Base-by-base conservation (phyloP, 1,284 basidiomycete species). In the Paramarasmius palmivorus region DNA sequence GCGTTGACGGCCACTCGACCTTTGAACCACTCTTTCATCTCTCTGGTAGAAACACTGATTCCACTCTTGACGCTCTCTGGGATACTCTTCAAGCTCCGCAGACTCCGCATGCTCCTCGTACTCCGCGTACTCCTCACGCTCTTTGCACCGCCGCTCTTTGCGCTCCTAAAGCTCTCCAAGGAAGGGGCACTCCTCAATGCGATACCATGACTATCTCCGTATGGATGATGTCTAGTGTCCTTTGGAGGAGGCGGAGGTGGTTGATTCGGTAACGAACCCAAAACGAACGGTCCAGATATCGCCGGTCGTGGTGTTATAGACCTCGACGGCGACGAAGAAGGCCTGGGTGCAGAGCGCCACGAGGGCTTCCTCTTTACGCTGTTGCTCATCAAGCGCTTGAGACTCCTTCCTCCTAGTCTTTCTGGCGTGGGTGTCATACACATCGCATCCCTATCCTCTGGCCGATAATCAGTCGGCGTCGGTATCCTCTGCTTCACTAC, bases 131-230 rank as follows among this genome's bases (percentile, higher is more conserved):
- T 32, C 12, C 29, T 32, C 7, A 32, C 29, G 12, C 76, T 78
- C 52, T 73, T 66, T 10, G 63, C 62, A 32, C 68, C 73, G 19
- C 66, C 62, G 41, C 71, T 73, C 57, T 64, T 68, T 20, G 67
- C 61, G 50, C 71, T 76, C 44, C 68, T 68, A 57, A 75, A 73
- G 59, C 75, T 77, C 60, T 79, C 77, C 51, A 72, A 65, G 2
- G 76, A 78, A 8, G 76, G 70, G n/a, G 69, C 66, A 34, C 60
- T 63, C 34, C 71, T 69, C 45, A 76, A 63, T 25, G 26, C 65
- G 57, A 55, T 56, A 50, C 47, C 49, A 37, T 50, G 46, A 32
- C 35, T 41, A 46, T 38, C 14, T 4, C 19, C 29, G 25, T 53
- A 45, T 22, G 45, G 20, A 37, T 38, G 26, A 22, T 49, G 40